Conservation (phyloP, 352 stramenopile genomes). For the Phytophthora colocasiae region DNA sequence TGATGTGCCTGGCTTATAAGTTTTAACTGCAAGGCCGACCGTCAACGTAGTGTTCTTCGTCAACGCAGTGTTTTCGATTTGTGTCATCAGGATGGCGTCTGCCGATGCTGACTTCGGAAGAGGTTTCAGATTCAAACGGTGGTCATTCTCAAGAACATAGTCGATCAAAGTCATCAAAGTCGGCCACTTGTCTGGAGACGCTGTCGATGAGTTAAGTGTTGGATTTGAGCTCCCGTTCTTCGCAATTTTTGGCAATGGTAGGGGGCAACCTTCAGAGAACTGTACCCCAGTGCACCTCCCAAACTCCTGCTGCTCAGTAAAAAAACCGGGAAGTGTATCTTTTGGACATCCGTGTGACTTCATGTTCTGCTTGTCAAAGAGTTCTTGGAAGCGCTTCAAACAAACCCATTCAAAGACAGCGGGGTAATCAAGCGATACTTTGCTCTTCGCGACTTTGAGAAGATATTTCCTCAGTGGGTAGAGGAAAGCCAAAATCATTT, state of each 20-base stretch:
- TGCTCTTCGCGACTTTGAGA: not conserved
- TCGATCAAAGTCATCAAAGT: too few relatives aligned
- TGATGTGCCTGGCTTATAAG: too few relatives aligned
- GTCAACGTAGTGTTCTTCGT: not conserved
- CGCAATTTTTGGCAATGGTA: not conserved
- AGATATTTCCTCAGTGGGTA: not conserved
- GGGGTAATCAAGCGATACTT: not conserved
- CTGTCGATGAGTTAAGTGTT: too few relatives aligned
- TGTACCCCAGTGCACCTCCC: not conserved
- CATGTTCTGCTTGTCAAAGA: not conserved
- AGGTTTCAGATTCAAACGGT: too few relatives aligned
- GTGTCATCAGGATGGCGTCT: not conserved
- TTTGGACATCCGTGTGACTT: not conserved
- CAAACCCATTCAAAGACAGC: not conserved
- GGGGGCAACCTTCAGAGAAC: not conserved
- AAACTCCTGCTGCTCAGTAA: not conserved
- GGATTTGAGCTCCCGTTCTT: not conserved
- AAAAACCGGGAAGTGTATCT: not conserved
- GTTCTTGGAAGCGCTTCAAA: not conserved
- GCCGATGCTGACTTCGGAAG: not conserved
- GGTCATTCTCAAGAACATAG: too few relatives aligned
- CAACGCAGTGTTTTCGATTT: not conserved
- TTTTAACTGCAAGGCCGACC: not conserved
- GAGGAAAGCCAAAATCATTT: not conserved
- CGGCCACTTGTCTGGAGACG: too few relatives aligned